phyloP scores from a whole-genome alignment of 495 filamentous ascomycete species.

The Melanomma pulvis-pyrius region DNA sequence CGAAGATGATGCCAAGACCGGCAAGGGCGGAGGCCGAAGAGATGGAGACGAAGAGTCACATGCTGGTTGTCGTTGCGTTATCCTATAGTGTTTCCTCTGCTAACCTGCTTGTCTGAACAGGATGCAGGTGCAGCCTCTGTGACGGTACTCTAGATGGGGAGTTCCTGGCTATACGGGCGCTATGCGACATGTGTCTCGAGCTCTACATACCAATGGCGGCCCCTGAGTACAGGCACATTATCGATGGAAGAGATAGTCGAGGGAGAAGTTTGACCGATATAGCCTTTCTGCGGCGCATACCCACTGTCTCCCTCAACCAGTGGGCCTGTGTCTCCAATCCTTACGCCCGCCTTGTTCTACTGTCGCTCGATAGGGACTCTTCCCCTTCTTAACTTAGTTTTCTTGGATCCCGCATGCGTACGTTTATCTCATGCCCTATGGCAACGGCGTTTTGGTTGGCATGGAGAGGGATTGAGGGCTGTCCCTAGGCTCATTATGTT shows the following conservation, averaged over 20 bases:
- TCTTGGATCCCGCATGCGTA: not conserved
- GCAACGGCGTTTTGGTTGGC: conserved; percentile 3
- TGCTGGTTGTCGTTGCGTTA: conserved; percentile 76
- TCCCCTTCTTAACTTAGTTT: not conserved
- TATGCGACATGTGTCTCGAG: not conserved
- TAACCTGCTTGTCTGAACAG: not conserved
- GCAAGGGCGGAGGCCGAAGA: conserved; percentile 65
- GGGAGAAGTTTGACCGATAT: not conserved
- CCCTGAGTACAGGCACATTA: not conserved
- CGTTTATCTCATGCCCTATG: not conserved
- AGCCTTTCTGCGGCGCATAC: not conserved
- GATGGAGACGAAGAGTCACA: conserved; percentile 64
- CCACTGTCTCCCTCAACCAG: not conserved
- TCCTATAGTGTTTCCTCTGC: conserved; percentile 54
- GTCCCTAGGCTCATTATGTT: too few species aligned
- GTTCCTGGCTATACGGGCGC: not conserved
- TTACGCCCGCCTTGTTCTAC: not conserved
- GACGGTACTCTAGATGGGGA: not conserved
- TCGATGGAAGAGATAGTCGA: not conserved
- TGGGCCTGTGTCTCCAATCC: not conserved
- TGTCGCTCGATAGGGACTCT: not conserved
- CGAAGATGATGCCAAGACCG: conserved; percentile 80
- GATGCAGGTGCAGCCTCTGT: not conserved
- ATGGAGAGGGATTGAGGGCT: not conserved
- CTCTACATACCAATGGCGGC: not conserved